Conservation (phyloP, 2,329 filamentous ascomycete species). For the Colletotrichum spaethianum region DNA sequence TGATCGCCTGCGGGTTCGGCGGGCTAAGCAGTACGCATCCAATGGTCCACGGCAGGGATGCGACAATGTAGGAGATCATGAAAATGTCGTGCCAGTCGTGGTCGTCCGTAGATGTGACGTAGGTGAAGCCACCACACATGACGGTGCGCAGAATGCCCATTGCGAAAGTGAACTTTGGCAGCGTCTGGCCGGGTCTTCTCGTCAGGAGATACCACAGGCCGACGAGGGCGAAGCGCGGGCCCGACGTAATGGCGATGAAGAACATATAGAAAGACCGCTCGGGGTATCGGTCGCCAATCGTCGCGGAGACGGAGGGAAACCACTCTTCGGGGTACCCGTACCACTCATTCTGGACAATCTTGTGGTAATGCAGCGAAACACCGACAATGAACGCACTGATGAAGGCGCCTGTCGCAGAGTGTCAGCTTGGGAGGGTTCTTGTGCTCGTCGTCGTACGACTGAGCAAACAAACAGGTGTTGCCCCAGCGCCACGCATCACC, state of each 20-base stretch:
- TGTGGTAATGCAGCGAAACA: constrained; percentile 87
- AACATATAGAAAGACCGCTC: constrained; percentile 97
- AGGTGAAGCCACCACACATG: constrained; percentile 98
- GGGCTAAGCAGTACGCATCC: constrained; percentile 92
- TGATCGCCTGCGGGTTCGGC: constrained; percentile 84
- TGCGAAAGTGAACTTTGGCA: constrained; percentile 85
- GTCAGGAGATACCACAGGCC: constrained; percentile 94
- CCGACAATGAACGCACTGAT: constrained; percentile 88
- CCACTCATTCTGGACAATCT: constrained; percentile 98
- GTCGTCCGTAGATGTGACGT: constrained; percentile 97
- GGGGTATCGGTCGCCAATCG: constrained; percentile 96
- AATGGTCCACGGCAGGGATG: constrained; percentile 94
- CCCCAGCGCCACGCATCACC: not conserved
- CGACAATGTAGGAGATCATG: constrained; percentile 98
- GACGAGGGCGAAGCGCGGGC: constrained; percentile 91
- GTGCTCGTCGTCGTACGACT: constrained; percentile 30
- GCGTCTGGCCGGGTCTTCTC: constrained; percentile 77
- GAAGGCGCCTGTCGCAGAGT: constrained; percentile 77
- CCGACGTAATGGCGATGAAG: constrained; percentile 96
- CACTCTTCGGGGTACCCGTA: constrained; percentile 95
- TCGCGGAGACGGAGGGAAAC: constrained; percentile 96
- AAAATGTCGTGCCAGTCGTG: constrained; percentile 99
- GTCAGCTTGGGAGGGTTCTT: constrained; percentile 1
- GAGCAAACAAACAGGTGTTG: constrained; percentile 22
- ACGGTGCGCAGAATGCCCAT: constrained; percentile 90